Evolutionary conservation across 169 alveolate genomes (phyloP).

Genomic region (Eimeria acervulina): DNA sequence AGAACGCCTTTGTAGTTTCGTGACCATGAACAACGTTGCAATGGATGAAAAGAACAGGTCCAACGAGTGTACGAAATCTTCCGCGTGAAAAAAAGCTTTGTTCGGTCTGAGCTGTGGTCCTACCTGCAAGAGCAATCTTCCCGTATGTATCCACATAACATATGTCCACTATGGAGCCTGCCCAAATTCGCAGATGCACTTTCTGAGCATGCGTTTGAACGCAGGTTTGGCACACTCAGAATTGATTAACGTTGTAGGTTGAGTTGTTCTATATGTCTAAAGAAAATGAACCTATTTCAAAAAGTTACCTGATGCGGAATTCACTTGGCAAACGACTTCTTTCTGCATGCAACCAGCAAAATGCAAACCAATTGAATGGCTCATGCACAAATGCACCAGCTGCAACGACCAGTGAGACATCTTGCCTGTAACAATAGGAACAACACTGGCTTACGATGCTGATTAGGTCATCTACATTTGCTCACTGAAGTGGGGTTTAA

Average conservation of each 20-base stretch:
- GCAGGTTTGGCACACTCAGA: background rate
- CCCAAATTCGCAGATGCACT: background rate
- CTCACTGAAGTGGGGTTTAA: conserved; percentile 45
- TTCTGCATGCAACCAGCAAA: conserved; percentile 2
- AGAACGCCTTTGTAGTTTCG: background rate
- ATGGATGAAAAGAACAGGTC: background rate
- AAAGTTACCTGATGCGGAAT: conserved; percentile 8
- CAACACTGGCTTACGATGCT: background rate
- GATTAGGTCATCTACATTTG: background rate
- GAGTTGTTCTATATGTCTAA: background rate
- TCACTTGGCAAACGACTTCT: conserved; percentile 40
- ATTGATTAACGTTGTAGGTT: background rate
- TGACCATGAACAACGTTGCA: background rate
- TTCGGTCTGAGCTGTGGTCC: background rate
- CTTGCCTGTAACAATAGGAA: background rate
- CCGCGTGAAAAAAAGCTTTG: background rate
- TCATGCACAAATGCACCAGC: background rate
- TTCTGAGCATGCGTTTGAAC: background rate
- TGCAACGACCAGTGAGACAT: background rate
- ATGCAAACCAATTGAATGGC: background rate
- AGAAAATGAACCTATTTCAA: background rate
- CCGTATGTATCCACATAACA: conserved; percentile 67
- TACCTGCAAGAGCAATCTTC: conserved; percentile 60
- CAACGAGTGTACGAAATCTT: background rate
- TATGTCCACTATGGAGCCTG: conserved; percentile 53